Percentiles rank a stretch among this genome's conserved stretches.
Conservation (phyloP, 192 early-diverging fungal genomes). For the Coemansia sp. region DNA sequence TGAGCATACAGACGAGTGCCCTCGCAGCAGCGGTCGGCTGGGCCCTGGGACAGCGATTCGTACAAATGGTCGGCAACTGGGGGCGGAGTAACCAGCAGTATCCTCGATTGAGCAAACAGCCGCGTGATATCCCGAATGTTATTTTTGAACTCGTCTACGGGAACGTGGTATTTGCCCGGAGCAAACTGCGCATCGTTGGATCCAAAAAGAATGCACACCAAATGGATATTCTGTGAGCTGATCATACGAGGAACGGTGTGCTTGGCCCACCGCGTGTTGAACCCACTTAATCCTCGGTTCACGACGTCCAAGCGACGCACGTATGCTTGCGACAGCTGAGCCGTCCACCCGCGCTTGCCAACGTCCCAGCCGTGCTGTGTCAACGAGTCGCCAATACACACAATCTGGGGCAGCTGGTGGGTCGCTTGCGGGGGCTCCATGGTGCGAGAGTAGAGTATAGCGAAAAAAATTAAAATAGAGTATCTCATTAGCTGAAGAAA, state of each 20-base stretch:
- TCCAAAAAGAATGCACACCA: conserved; percentile 30
- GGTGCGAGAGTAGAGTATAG: background rate
- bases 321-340: conserved; percentile 34
- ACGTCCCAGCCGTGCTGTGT: conserved; percentile 51
- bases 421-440: no score
- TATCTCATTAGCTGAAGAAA: background rate
- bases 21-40: conserved; percentile 11
- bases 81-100: conserved; percentile 43
- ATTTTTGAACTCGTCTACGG: conserved; percentile 25
- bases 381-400: conserved; percentile 46
- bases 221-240: background rate
- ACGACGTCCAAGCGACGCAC: conserved; percentile 30
- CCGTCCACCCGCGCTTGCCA: conserved; percentile 33
- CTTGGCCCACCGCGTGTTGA: conserved; percentile 26
- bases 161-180: conserved; percentile 25
- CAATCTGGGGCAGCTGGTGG: background rate
- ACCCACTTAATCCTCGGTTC: conserved; percentile 45
- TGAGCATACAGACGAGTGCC: conserved; percentile 15
- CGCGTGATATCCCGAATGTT: conserved; percentile 20
- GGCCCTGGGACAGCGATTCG: background rate
- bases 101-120: background rate
- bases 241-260: conserved; percentile 17
- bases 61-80: conserved; percentile 22
- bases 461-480: background rate
- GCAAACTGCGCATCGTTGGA: conserved; percentile 41